Base-by-base conservation (phyloP, 192 early-diverging fungal species). In the Backusella tarrabulga region DNA sequence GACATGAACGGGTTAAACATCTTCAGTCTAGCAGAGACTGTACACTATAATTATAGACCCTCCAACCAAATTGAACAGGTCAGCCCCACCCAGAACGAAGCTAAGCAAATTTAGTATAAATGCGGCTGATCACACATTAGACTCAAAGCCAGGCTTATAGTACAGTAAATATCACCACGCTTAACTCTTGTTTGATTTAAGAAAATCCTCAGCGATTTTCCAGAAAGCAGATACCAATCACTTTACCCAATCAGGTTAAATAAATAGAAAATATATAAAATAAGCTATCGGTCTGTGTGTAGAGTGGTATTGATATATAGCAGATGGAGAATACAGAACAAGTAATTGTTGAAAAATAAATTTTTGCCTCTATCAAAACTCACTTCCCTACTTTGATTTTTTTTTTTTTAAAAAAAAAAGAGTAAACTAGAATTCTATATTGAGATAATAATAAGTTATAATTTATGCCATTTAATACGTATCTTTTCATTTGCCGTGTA, bases 71-170 rank as follows among this genome's bases (percentile, higher is more conserved):
- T 46, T 86, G 40, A 23, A 79, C 78, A 42, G 77, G 73, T 76
- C 82, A 4, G 79, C 85, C 73, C 56, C 26, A 26, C 78, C 82
- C 36, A 84, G 15, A 3, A 86, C 68, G 15, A 81, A 42, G 5
- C 85, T 83, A 35, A 83, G 38, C 21, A 79, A 79, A 19, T 84
- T 78, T 32, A 80, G 71, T 12, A 77, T 54, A 68, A 79, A 83
- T 9, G 75, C 52, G n/a, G 40, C 66, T 67, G 71, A 72, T 76
- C 76, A 78, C 23, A 77, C 15, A 29, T 67, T 76, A 23, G 52
- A n/a, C 46, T 50, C 19, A 50, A 50, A 50, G 46, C 46, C 46
- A 19, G n/a, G 15, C 6, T n/a, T 50, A 50, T 17, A 19, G 46
- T 50, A 50, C 5, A 50, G 19, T 1, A 17, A 56, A 63, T 63